Conservation (phyloP, 805 yeast species). For the Schwanniomyces pseudopolymorphus region DNA sequence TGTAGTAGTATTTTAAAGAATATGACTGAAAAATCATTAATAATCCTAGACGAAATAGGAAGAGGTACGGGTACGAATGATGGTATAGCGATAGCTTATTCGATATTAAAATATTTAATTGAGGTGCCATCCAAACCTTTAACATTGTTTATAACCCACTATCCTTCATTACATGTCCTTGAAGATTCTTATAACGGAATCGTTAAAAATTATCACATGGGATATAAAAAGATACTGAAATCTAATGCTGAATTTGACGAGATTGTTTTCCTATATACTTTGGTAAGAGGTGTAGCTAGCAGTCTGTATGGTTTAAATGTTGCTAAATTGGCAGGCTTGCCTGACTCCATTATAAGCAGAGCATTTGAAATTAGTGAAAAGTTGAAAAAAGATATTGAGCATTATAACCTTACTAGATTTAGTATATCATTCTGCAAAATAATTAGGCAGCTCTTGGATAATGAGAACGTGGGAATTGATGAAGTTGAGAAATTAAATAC, state of each 20-base stretch:
- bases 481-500: constrained; percentile 4
- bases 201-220: constrained; percentile 72
- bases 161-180: constrained; percentile 60
- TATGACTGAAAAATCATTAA: constrained; percentile 57
- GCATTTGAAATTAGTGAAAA: constrained; percentile 43
- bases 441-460: neutral
- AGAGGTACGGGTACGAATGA: constrained; percentile 74
- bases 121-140: constrained; percentile 42
- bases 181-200: constrained; percentile 35
- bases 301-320: constrained; percentile 84
- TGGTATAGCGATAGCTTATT: constrained; percentile 78
- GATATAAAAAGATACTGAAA: constrained; percentile 46
- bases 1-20: constrained; percentile 54
- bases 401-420: neutral
- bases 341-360: constrained; percentile 40
- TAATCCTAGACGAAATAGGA: constrained; percentile 75
- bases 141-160: constrained; percentile 82
- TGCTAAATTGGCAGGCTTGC: constrained; percentile 71
- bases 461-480: constrained; percentile 1
- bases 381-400: constrained; percentile 24
- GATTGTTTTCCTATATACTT: constrained; percentile 37
- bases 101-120: constrained; percentile 63
- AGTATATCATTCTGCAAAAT: constrained; percentile 4
- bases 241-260: constrained; percentile 34
- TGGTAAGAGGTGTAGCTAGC: constrained; percentile 39